phyloP scores from a whole-genome alignment of 2,329 filamentous ascomycete genomes.

The Aureobasidium pullulans region DNA sequence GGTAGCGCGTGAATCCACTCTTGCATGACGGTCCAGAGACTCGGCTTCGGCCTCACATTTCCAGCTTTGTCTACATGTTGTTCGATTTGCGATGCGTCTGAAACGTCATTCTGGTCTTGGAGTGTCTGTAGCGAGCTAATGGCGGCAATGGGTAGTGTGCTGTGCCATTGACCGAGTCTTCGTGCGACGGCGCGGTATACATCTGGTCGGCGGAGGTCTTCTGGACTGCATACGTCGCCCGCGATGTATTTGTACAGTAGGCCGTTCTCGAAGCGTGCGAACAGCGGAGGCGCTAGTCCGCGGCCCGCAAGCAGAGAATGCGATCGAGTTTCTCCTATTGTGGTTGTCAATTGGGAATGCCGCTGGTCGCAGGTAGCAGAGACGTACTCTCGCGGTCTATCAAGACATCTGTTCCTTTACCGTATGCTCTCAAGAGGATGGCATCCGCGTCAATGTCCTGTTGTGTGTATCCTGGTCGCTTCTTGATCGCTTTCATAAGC shows the following conservation, averaged over 20 bases:
- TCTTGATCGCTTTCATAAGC: constrained; percentile 64
- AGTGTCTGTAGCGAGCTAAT: constrained; percentile 33
- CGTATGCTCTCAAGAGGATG: constrained; percentile 85
- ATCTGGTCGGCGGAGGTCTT: constrained; percentile 66
- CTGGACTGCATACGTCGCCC: constrained; percentile 70
- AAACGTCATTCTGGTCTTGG: constrained; percentile 19
- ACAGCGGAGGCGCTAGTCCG: constrained; percentile 74
- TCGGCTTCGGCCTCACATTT: constrained; percentile 62
- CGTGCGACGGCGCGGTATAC: constrained; percentile 79
- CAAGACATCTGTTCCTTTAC: constrained; percentile 84
- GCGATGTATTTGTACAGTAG: constrained; percentile 89
- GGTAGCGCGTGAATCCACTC: constrained; percentile 91
- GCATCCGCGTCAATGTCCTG: constrained; percentile 77
- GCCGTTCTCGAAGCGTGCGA: constrained; percentile 91
- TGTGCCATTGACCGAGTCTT: constrained; percentile 89
- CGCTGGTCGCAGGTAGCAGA: constrained; percentile 41
- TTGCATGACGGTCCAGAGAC: constrained; percentile 91
- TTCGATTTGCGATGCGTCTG: constrained; percentile 18
- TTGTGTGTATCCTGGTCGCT: constrained; percentile 59
- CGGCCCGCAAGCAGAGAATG: constrained; percentile 82
- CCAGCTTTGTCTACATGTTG: constrained; percentile 36
- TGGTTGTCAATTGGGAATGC: background rate
- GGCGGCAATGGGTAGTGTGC: constrained; percentile 51
- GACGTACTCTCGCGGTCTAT: constrained; percentile 80
- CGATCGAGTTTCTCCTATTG: constrained; percentile 52